Base-by-base conservation (phyloP, 169 alveolate species). In the Babesia ovis region DNA sequence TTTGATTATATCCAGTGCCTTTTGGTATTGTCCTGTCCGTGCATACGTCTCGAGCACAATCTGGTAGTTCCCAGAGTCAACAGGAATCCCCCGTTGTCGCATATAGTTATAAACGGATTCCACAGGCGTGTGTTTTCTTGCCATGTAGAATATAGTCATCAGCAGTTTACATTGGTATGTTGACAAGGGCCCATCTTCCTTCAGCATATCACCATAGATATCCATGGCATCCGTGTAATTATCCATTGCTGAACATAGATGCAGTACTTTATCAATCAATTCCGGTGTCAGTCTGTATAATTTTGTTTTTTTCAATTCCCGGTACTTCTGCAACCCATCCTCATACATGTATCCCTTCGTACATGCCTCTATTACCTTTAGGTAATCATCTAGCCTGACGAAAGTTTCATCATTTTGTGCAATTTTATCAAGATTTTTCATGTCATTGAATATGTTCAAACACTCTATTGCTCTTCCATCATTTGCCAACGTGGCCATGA, bases 281-380 rank as follows among this genome's bases (percentile, higher is more conserved):
- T 14, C 62, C 14, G 72, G 27, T 14, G 50, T 58, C 27, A 29
- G 20, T 0, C 2, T 4, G 45, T 56, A 77, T 39, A 23, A 42
- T 50, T 64, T 57, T 16, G 48, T 42, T 31, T n/a, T 45, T 35
- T 59, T 66, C 66, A 77, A 25, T 42, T 77, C 74, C 55, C 67
- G 22, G 56, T 77, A 77, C 34, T 31, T 23, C 4, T 77, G 54
- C 35, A 71, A 31, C 23, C 84, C 80, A 20, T 62, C 88, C 46
- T 27, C 56, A 41, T 43, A 60, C 84, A 70, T 60, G 31, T 80
- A 34, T n/a, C 80, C 46, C 32, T 50, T 41, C 20, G 61, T 9
- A 41, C 84, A 69, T 12, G 88, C 75, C 27, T 80, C 84, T 11
- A 80, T 71, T 9, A 57, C 45, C 22, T 69, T 55, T 34, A 70